Conservation (phyloP, 495 filamentous ascomycete genomes). For the Trichoderma parareesei region DNA sequence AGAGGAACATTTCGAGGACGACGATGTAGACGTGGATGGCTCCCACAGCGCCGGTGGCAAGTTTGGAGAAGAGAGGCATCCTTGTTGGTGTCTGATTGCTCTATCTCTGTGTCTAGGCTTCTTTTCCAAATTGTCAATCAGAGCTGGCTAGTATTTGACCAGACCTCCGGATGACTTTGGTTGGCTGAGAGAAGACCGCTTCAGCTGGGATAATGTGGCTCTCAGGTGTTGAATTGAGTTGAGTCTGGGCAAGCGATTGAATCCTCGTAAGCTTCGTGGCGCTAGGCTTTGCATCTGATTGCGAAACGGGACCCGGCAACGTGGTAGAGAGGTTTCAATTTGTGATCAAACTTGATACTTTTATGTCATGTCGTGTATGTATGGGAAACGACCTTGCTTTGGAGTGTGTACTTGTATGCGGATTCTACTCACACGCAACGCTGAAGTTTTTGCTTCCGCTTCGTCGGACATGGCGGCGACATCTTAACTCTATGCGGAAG, state of each 20-base stretch:
- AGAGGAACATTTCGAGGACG: slow-evolving; percentile 26
- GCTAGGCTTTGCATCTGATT: neutral
- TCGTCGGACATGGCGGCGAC: neutral
- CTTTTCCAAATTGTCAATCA: too few species aligned
- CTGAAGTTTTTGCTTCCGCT: neutral
- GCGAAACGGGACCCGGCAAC: neutral
- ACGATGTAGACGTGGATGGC: slow-evolving; percentile 27
- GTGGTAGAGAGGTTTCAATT: neutral
- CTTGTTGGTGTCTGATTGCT: neutral
- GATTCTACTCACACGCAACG: too few species aligned
- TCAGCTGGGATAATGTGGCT: neutral
- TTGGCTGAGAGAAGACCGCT: neutral
- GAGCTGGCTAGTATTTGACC: neutral
- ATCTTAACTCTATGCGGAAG: neutral
- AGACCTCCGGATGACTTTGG: neutral
- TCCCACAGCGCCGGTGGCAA: slow-evolving; percentile 19
- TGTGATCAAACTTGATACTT: too few species aligned
- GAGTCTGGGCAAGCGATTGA: neutral
- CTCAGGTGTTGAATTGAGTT: neutral
- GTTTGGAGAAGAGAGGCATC: slow-evolving; percentile 20
- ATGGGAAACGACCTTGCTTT: neutral
- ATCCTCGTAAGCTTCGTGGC: neutral
- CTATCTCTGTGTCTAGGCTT: neutral
- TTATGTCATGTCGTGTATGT: too few species aligned
- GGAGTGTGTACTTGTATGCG: neutral